Evolutionary conservation across 2,329 filamentous ascomycete genomes (phyloP).

Genomic region (Cyclaneusma minus): DNA sequence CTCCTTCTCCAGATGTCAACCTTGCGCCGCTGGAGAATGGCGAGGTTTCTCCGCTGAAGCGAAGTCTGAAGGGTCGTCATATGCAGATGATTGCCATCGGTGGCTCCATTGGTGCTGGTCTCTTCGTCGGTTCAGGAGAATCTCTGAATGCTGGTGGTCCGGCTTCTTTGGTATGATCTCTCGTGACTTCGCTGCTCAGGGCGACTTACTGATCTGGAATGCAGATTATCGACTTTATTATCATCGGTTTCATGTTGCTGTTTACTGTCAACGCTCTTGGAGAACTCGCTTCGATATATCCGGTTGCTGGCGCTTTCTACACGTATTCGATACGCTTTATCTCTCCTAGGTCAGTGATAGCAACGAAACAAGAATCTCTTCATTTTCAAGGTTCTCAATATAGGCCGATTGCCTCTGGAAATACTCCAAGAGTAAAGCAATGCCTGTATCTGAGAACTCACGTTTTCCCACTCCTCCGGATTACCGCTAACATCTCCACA

Average conservation of each 20-base stretch:
- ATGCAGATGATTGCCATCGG: slow-evolving; percentile 36
- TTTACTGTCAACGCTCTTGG: slow-evolving; percentile 43
- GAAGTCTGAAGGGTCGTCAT: slow-evolving; percentile 28
- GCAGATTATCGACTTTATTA: slow-evolving; percentile 32
- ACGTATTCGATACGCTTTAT: slow-evolving; percentile 45
- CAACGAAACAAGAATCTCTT: not conserved
- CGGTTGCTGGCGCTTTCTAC: slow-evolving; percentile 46
- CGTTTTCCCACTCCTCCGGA: slow-evolving; percentile 6
- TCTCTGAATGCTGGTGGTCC: slow-evolving; percentile 24
- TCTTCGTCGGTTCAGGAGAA: slow-evolving; percentile 30
- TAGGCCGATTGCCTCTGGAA: slow-evolving; percentile 5
- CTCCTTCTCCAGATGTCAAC: slow-evolving; percentile 1
- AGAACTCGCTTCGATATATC: slow-evolving; percentile 38
- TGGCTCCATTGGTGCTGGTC: slow-evolving; percentile 32
- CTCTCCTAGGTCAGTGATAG: slow-evolving; percentile 26
- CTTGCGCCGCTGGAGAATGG: slow-evolving; percentile 11
- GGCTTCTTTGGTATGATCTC: slow-evolving; percentile 12
- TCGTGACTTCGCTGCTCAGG: too few species aligned
- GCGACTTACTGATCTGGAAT: too few species aligned
- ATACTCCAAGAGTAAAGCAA: too few species aligned
- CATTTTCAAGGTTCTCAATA: too few species aligned
- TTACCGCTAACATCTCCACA: too few species aligned
- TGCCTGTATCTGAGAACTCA: too few species aligned
- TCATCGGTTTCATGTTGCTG: slow-evolving; percentile 42
- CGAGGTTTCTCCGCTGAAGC: slow-evolving; percentile 18